Evolutionary conservation across 2,329 filamentous ascomycete species (phyloP).

Genomic region (Saccharata proteae): DNA sequence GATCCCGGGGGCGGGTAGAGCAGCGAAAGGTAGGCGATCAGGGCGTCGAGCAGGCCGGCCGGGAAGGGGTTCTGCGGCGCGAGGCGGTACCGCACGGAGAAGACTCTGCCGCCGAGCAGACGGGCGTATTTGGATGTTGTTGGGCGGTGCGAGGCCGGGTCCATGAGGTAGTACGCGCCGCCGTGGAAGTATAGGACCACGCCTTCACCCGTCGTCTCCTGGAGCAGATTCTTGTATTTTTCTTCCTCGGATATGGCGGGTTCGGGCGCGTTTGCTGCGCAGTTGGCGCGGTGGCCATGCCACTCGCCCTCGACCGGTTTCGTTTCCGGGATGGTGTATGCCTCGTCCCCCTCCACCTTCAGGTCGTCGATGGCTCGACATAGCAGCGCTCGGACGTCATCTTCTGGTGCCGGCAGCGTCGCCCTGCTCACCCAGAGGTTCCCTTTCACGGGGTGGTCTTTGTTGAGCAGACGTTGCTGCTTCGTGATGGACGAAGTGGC

Average conservation of each 20-base stretch:
- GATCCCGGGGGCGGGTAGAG: slow-evolving; percentile 59
- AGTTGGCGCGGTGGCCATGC: slow-evolving; percentile 56
- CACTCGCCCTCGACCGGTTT: slow-evolving; percentile 58
- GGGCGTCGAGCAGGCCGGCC: slow-evolving; percentile 57
- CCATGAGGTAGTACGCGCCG: slow-evolving; percentile 61
- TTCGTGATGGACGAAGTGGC: slow-evolving; percentile 18
- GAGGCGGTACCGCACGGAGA: slow-evolving; percentile 62
- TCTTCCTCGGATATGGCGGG: slow-evolving; percentile 49
- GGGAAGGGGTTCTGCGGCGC: slow-evolving; percentile 67
- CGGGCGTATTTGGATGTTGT: slow-evolving; percentile 51
- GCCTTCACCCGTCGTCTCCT: slow-evolving; percentile 48
- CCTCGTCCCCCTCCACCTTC: slow-evolving; percentile 26
- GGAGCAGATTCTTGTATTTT: slow-evolving; percentile 55
- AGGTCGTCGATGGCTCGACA: slow-evolving; percentile 46
- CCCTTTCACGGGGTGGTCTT: slow-evolving; percentile 60
- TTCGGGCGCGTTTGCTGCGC: slow-evolving; percentile 35
- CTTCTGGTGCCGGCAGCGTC: slow-evolving; percentile 46
- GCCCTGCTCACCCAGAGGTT: slow-evolving; percentile 71
- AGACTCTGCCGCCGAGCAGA: slow-evolving; percentile 53
- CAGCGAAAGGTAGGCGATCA: slow-evolving; percentile 60
- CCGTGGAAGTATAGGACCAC: slow-evolving; percentile 67
- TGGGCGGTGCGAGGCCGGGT: slow-evolving; percentile 54
- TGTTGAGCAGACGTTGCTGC: slow-evolving; percentile 48
- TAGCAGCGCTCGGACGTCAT: slow-evolving; percentile 45
- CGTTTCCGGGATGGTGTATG: slow-evolving; percentile 39